A percentile compares a stretch with the other conserved stretches of the same genome.
Evolutionary conservation across 2,329 filamentous ascomycete genomes (phyloP).

Genomic region (Verticillium dahliae): DNA sequence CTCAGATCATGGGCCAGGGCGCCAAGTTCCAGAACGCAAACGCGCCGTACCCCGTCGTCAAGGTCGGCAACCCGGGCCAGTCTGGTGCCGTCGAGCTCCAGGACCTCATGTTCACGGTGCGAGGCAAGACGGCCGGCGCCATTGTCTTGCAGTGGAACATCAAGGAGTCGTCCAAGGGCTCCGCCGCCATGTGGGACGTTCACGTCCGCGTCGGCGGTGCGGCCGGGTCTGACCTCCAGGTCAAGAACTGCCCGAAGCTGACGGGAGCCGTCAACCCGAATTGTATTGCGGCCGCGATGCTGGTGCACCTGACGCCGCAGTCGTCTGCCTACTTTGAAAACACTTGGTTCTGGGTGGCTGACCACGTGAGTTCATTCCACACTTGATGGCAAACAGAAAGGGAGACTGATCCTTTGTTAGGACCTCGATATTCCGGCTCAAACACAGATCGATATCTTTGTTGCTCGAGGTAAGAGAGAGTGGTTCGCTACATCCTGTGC

Average conservation of each 20-base stretch:
- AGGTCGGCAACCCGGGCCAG: slow-evolving; percentile 56
- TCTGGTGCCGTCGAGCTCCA: slow-evolving; percentile 62
- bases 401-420: no score
- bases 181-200: slow-evolving; percentile 32
- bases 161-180: slow-evolving; percentile 1
- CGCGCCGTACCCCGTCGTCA: slow-evolving; percentile 35
- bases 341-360: slow-evolving; percentile 62
- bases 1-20: slow-evolving; percentile 17
- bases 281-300: slow-evolving; percentile 53
- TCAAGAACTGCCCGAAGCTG: slow-evolving; percentile 47
- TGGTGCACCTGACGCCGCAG: slow-evolving; percentile 38
- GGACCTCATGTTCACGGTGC: slow-evolving; percentile 61
- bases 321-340: slow-evolving; percentile 45
- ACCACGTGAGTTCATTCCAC: slow-evolving; percentile 34
- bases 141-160: slow-evolving; percentile 63
- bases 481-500: no score
- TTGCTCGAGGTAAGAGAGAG: no score
- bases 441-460: no score
- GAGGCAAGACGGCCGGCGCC: slow-evolving; percentile 58
- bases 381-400: no score
- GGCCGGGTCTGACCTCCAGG: slow-evolving; percentile 58
- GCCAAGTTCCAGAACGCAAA: slow-evolving; percentile 7
- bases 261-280: slow-evolving; percentile 36
- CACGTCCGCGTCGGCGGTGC: slow-evolving; percentile 69
- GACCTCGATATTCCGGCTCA: no score